These are phyloP conservation scores for Corniculantispora saksenae DNA, from an alignment of 2,329 filamentous ascomycete genomes.

Conservation along the genomic window DNA sequence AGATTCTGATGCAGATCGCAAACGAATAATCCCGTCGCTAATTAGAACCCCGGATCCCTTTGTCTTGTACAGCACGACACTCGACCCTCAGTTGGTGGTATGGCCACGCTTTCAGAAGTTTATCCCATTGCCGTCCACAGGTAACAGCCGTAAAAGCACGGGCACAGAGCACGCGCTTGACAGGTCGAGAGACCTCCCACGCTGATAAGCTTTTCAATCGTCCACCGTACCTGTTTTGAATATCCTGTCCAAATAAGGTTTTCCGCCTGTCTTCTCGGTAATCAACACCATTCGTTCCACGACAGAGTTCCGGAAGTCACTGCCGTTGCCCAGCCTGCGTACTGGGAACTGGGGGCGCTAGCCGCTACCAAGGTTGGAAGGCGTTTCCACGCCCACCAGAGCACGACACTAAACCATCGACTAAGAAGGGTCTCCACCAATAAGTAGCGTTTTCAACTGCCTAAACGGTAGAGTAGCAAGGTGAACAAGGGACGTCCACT, in stretches of 20 bases:
- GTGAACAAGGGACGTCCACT: not conserved
- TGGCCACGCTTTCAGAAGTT: not conserved
- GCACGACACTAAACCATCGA: not conserved
- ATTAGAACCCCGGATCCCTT: not conserved
- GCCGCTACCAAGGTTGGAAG: not conserved
- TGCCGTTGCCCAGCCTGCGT: not conserved
- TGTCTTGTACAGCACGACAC: not conserved
- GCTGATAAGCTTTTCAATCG: too few species aligned
- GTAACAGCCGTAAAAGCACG: not conserved
- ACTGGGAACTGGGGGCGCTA: not conserved
- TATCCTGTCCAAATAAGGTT: not conserved
- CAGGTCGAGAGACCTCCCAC: not conserved
- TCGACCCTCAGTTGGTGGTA: not conserved
- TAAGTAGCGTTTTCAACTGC: not conserved
- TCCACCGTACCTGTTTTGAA: not conserved
- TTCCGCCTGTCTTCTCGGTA: not conserved
- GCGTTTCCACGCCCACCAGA: not conserved
- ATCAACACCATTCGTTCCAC: not conserved
- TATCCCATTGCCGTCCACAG: not conserved
- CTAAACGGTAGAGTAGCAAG: not conserved
- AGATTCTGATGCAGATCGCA: not conserved
- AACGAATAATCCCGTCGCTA: not conserved
- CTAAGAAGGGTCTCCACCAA: not conserved
- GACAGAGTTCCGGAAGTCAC: not conserved
- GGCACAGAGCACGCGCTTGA: not conserved